Base-by-base conservation (phyloP, 345 rosid genomes). In the Gossypium australe region DNA sequence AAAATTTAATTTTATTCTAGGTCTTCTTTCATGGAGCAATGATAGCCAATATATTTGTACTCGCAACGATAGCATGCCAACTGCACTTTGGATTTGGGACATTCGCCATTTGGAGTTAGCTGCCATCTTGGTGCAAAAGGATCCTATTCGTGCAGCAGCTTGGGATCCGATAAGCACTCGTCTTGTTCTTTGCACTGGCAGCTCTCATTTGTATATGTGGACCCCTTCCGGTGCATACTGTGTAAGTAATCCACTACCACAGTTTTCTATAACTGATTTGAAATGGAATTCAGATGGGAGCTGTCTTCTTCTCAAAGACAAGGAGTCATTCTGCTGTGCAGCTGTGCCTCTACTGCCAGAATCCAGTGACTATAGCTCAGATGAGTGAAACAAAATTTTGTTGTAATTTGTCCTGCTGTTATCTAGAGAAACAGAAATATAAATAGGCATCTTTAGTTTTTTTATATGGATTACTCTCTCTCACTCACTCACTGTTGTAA, bases 1-100 rank as follows among this genome's bases (percentile, higher is more conserved):
- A 6, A 73, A 18, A 60, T 55, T 69, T 65, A 72, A 41, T 55
- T 70, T 44, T 47, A 53, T 71, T 53, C n/a, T 85, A 94, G 98
- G 98, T 74, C 88, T 92, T 71, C 71, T 93, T 81, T 90, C 98
- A 17, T 94, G 98, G 98, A 94, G 98, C 89, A 87, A 77, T 41
- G 98, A 93, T 72, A 89, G 97, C 85, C 94, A 79, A 57, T 94
- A 87, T 75, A 84, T 91, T 48, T 93, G 89, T 75, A 94, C 98
- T 63, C 89, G 96, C 7, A 94, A 89, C 53, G 98, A 94, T 72
- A 88, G 91, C 79, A 88, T 94, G 98, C 98, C 94, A 1, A 87
- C 92, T 67, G 87, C 88, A 63, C 79, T 94, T 13, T 94, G 98
- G 98, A 89, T 94, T 75, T 94, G 98, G 98, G 94, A 93, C 84